Base-by-base conservation (phyloP, 73 alveolate genomes). In the Uronychia binucleata region DNA sequence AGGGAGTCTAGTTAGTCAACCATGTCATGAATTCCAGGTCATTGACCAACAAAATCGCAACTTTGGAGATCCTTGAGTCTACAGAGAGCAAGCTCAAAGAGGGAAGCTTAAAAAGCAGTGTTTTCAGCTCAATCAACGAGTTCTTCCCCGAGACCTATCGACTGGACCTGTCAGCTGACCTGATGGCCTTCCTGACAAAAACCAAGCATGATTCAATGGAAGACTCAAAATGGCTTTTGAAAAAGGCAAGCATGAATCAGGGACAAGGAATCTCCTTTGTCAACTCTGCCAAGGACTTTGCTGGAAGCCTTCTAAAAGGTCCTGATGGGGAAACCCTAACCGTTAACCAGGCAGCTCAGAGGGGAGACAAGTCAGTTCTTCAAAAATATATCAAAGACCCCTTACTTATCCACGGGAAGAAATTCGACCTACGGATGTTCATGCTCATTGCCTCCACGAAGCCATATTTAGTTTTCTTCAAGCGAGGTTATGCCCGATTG, bases 361-460 rank as follows among this genome's bases (percentile, higher is more conserved):
- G 80, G 78, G 86, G 75, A 35, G 78, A 74, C 8, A 79, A 83
- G 27, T 77, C 88, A 5, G 96, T 97, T 14, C 85, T 97, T 25
- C 94, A 95, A 86, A 97, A 94, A 87, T 97, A 97, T 88, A 78
- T 91, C 34, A 97, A 94, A 77, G 89, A 95, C 67, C 99, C 99
- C 0, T 79, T 90, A 14, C 89, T 97, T 75, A 84, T 94, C 32
- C 88, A 97, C 78, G 94, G 93, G 77, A 88, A 97, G 80, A 97
- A 97, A 89, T 97, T 96, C 86, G 99, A 97, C 88, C 77, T 97
- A 14, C 90, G 99, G 78, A 90, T 94, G 57, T 97, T 77, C 91
- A 96, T 93, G 89, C 78, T 95, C 31, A 94, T 95, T 0, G 93
- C 92, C 27, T 85, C 96, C 85, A 95, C 90, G 58, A 91, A 94